These are phyloP conservation scores for Nicotiana obtusifolia DNA, from an alignment of 257 asterid species.

Conservation along the genomic window DNA sequence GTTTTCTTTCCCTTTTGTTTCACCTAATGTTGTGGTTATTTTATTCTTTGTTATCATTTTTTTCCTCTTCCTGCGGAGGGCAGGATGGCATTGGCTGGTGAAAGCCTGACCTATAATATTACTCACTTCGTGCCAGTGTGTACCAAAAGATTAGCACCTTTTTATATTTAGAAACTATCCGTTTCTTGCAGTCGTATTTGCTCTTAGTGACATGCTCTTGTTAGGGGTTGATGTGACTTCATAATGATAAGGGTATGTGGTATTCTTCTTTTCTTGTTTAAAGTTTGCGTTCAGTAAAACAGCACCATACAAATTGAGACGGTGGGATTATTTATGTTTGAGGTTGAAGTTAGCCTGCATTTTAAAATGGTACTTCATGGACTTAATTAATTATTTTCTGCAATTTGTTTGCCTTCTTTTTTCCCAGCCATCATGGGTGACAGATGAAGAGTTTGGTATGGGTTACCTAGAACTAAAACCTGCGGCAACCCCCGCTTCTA, in stretches of 20 bases:
- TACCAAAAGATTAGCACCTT: background rate
- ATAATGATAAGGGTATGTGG: background rate
- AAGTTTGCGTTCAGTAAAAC: background rate
- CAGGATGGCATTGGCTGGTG: background rate
- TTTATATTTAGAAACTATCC: background rate
- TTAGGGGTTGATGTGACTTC: background rate
- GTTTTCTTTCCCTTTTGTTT: background rate
- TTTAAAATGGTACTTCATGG: background rate
- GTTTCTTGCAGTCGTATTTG: background rate
- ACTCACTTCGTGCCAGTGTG: background rate
- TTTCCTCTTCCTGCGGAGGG: background rate
- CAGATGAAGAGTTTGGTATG: constrained; percentile 99
- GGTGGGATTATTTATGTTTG: background rate
- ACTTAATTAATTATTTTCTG: background rate
- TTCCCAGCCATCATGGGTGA: constrained; percentile 88
- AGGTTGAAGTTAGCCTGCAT: background rate
- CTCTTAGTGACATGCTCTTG: background rate
- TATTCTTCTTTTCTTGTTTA: background rate
- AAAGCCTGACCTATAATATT: background rate
- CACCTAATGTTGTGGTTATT: background rate
- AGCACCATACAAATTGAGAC: background rate
- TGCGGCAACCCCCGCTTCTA: constrained; percentile 54
- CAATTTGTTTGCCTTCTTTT: background rate
- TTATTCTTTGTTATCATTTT: background rate
- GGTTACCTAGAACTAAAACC: constrained; percentile 88